A percentile compares a stretch with the other conserved stretches of the same genome.
Conservation (phyloP, 1,284 basidiomycete genomes). For the Kalmanozyma brasiliensis region DNA sequence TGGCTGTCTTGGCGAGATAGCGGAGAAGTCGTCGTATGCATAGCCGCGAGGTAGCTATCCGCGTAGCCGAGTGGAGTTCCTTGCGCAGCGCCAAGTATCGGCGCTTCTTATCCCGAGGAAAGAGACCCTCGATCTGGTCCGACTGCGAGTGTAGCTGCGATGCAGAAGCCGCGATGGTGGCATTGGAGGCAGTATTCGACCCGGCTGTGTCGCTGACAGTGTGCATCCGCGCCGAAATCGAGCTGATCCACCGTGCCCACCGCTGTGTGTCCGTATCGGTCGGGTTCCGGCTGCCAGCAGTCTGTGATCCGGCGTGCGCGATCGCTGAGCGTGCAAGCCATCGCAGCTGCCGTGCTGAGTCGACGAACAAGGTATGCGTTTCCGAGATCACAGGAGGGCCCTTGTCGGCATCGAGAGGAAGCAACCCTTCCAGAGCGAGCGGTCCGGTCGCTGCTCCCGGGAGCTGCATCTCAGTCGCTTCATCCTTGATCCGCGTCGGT, state of each 20-base stretch:
- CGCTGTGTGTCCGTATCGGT: neutral
- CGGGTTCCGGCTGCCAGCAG: neutral
- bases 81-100: constrained; percentile 24
- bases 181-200: neutral
- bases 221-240: constrained; percentile 9
- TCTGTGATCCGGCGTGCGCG: neutral
- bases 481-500: constrained; percentile 9
- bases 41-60: constrained; percentile 9
- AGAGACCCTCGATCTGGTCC: constrained; percentile 18
- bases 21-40: constrained; percentile 15
- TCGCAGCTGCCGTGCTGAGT: constrained; percentile 12
- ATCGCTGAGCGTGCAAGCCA: constrained; percentile 26
- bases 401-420: constrained; percentile 9
- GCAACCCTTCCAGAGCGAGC: constrained; percentile 5
- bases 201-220: neutral
- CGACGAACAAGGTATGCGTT: constrained; percentile 35
- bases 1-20: constrained; percentile 9
- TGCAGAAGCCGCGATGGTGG: neutral
- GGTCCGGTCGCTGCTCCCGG: neutral
- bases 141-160: constrained; percentile 6
- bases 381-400: constrained; percentile 13
- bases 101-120: constrained; percentile 19
- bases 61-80: constrained; percentile 7
- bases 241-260: constrained; percentile 30
- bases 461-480: neutral